Base-by-base conservation (phyloP, 2,329 filamentous ascomycete genomes). In the Verticillium albo-atrum region DNA sequence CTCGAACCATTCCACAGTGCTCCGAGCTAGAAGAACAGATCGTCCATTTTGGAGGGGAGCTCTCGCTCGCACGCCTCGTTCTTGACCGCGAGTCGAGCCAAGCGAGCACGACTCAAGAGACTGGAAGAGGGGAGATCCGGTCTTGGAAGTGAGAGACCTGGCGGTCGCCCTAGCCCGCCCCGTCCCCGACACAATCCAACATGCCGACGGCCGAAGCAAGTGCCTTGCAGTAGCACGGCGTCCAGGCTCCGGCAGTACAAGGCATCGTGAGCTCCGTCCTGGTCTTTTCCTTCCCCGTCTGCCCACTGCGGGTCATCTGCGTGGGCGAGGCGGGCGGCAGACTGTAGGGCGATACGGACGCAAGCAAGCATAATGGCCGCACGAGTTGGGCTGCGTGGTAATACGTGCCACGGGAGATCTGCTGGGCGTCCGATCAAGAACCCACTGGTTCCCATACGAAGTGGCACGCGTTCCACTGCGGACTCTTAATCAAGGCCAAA, bases 351-450 rank as follows among this genome's bases (percentile, higher is more conserved):
- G 7, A 23, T 1, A 50, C n/a, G 20, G 20, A 50, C 42, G 20
- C 7, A 10, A 7, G 42, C 42, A 20, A 7, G 42, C 42, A 20
- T 25, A 7, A 37, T 37, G 34, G 17, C 17, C 15, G 34, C 7
- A 20, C n/a, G 20, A 25, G 42, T 50, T 23, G 42, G 20, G 42
- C n/a, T 23, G 42, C 20, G 42, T 26, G 25, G 42, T 50, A 12
- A 26, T 50, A 50, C 42, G 35, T 56, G 20, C 54, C 20, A 56
- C 54, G 54, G 54, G 54, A 55, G 54, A 37, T 55, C 54, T 55
- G 54, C 32, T 55, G 23, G 30, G 54, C 15, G 32, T 35, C 20
- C 17, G 34, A 37, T 37, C 12, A 20, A 15, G 34, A 37, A 37
- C 17, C 34, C 34, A 37, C 34, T 37, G 17, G 34, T 37, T 17